Conservation (phyloP, 192 early-diverging fungal species). For the Coemansia sp. region DNA sequence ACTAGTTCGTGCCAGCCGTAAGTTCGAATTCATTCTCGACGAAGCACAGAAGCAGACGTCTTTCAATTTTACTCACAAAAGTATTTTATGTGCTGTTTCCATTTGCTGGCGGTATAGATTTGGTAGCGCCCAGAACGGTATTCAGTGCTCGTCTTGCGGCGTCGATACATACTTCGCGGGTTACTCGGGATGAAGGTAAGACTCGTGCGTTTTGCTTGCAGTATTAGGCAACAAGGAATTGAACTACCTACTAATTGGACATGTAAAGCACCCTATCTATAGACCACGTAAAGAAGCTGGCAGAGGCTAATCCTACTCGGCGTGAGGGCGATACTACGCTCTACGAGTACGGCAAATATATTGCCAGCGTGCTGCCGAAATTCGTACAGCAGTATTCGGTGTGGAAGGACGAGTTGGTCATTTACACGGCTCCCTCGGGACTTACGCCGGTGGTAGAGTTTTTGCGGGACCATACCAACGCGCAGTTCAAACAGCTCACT, state of each 20-base stretch:
- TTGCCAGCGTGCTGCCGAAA: constrained; percentile 85
- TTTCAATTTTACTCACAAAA: neutral
- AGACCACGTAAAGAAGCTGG: constrained; percentile 34
- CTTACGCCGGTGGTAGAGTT: constrained; percentile 82
- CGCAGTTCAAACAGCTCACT: constrained; percentile 89
- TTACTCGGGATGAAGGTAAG: constrained; percentile 28
- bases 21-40: constrained; percentile 8
- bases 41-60: neutral
- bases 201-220: neutral
- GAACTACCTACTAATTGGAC: neutral
- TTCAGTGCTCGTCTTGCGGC: constrained; percentile 5
- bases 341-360: constrained; percentile 88
- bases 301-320: constrained; percentile 33
- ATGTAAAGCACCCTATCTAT: neutral
- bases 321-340: constrained; percentile 51
- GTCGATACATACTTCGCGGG: constrained; percentile 35
- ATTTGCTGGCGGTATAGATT: constrained; percentile 1
- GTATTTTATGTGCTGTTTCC: neutral
- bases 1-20: constrained; percentile 23
- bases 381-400: constrained; percentile 96
- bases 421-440: constrained; percentile 86
- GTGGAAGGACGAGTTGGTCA: constrained; percentile 97
- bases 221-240: neutral
- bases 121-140: constrained; percentile 1
- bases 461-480: constrained; percentile 88